A percentile compares a stretch with the other conserved stretches of the same genome.
phyloP scores from a whole-genome alignment of 2,329 filamentous ascomycete species.

The Sporothrix protearum region DNA sequence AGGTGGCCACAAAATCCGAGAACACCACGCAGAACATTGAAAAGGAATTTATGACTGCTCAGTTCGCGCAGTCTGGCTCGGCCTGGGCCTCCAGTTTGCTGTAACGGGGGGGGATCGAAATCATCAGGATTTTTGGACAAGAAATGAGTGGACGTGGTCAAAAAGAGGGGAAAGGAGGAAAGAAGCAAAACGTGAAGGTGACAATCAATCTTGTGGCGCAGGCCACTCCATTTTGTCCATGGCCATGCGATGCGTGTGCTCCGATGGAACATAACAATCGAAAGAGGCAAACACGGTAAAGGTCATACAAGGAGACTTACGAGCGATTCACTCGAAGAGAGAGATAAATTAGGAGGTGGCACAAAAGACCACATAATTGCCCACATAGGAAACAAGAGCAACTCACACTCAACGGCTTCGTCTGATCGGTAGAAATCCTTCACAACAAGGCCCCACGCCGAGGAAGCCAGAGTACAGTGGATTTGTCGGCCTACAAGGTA shows the following conservation, averaged over 20 bases:
- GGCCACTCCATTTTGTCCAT: neutral
- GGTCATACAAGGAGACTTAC: neutral
- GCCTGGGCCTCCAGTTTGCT: neutral
- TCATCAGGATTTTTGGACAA: neutral
- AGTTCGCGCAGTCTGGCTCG: neutral
- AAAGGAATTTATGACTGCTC: neutral
- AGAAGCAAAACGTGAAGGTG: neutral
- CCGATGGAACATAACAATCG: neutral
- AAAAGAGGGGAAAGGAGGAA: neutral
- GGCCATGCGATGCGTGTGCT: neutral
- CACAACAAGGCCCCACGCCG: neutral
- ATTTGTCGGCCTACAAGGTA: no score
- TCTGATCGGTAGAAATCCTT: neutral
- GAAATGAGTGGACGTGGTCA: neutral
- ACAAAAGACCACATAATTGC: neutral
- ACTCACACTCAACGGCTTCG: neutral
- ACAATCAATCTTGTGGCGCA: neutral
- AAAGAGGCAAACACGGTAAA: constrained; percentile 1
- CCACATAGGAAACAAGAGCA: neutral
- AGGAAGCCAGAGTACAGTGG: neutral
- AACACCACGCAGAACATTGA: neutral
- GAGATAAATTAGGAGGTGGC: no score
- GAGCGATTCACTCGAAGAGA: neutral
- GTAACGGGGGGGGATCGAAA: constrained; percentile 11
- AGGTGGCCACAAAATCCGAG: neutral